phyloP scores from a whole-genome alignment of 139 green algal species.

The Picochlorum sp. region DNA sequence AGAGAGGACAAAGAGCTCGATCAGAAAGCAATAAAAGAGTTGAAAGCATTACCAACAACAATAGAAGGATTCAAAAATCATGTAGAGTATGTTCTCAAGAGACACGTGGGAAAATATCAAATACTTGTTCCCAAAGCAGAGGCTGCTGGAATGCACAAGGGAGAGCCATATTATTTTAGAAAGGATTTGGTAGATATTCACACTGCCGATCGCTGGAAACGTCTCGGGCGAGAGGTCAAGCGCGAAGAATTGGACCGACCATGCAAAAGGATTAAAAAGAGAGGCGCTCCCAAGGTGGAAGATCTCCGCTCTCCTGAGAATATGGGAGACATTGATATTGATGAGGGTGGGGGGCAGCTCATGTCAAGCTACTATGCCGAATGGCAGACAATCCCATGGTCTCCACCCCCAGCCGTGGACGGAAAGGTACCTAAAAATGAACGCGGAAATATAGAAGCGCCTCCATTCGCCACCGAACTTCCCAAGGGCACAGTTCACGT shows the following conservation, averaged over 20 bases:
- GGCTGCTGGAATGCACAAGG: slow-evolving; percentile 46
- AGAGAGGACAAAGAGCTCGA: slow-evolving; percentile 68
- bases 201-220: slow-evolving; percentile 41
- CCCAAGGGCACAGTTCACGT: slow-evolving; percentile 54
- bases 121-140: slow-evolving; percentile 32
- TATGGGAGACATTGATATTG: neutral
- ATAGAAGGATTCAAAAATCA: slow-evolving; percentile 73
- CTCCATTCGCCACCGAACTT: slow-evolving; percentile 50
- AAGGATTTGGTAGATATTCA: slow-evolving; percentile 46
- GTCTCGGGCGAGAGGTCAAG: slow-evolving; percentile 51
- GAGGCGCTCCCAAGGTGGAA: slow-evolving; percentile 6
- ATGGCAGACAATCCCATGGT: slow-evolving; percentile 69
- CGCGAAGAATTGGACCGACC: slow-evolving; percentile 45
- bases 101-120: slow-evolving; percentile 74
- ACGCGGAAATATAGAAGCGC: slow-evolving; percentile 71
- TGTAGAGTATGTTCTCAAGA: slow-evolving; percentile 61
- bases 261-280: slow-evolving; percentile 53
- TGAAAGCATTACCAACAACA: slow-evolving; percentile 47
- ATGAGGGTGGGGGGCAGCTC: neutral
- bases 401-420: slow-evolving; percentile 35
- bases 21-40: slow-evolving; percentile 14
- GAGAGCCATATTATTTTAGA: slow-evolving; percentile 47
- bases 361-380: slow-evolving; percentile 53
- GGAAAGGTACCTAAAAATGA: slow-evolving; percentile 75
- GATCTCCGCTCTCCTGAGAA: neutral